These are phyloP conservation scores for Ceratorhiza oryzae-sativae DNA, from an alignment of 1,284 basidiomycete species.

Conservation along the genomic window DNA sequence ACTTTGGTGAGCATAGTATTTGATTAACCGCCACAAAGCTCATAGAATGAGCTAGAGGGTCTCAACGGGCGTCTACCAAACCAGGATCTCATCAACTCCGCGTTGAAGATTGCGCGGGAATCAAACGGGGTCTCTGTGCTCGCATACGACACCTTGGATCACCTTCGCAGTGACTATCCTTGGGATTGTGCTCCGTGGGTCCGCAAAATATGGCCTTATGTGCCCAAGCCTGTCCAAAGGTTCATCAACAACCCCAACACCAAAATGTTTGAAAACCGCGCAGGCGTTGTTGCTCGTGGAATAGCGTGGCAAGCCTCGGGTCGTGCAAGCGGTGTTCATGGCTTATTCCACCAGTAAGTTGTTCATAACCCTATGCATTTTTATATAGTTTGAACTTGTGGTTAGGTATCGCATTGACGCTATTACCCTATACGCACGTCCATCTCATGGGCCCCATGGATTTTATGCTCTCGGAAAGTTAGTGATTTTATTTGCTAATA, in stretches of 20 bases:
- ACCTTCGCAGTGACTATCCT: constrained; percentile 46
- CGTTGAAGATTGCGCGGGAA: constrained; percentile 74
- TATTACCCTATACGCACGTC: constrained; percentile 87
- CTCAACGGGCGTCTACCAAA: constrained; percentile 95
- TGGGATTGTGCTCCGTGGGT: constrained; percentile 50
- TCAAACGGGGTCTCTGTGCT: constrained; percentile 76
- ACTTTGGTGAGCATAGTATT: constrained; percentile 71
- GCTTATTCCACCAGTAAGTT: constrained; percentile 74
- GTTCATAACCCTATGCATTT: background rate
- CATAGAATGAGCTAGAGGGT: constrained; percentile 70
- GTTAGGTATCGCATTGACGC: constrained; percentile 91
- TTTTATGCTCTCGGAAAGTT: constrained; percentile 91
- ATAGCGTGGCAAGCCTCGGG: constrained; percentile 73
- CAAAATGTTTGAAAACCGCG: constrained; percentile 62
- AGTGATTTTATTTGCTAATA: constrained; percentile 43
- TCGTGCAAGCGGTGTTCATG: constrained; percentile 76
- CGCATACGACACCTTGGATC: constrained; percentile 76
- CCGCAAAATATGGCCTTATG: constrained; percentile 43
- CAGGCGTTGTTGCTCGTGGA: constrained; percentile 70
- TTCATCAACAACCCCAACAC: constrained; percentile 46
- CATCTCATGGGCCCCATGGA: constrained; percentile 91
- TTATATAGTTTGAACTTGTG: constrained; percentile 15
- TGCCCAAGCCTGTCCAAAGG: constrained; percentile 44
- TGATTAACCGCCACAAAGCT: background rate
- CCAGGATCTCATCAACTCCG: constrained; percentile 90